phyloP scores from a whole-genome alignment of 768 basidiomycete genomes.

The Auriscalpium orientale region DNA sequence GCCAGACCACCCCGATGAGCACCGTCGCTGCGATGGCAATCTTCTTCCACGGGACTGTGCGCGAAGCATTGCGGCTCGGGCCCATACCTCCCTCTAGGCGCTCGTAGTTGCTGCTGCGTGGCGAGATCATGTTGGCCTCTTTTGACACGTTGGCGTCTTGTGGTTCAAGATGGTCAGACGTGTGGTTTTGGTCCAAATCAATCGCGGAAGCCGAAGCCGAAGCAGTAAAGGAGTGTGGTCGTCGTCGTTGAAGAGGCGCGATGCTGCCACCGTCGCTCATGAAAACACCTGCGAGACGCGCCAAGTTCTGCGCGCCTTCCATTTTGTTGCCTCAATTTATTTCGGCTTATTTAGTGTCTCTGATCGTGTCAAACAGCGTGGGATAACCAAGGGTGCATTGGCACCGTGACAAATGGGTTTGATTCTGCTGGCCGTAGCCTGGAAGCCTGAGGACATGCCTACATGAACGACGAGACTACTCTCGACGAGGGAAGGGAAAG shows the following conservation, averaged over 20 bases:
- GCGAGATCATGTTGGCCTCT: slow-evolving; percentile 20
- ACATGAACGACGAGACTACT: no score
- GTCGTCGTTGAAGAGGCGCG: not conserved
- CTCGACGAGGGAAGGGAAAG: not conserved
- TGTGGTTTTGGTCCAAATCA: not conserved
- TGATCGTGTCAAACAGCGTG: no score
- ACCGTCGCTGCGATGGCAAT: slow-evolving; percentile 51
- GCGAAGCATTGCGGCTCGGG: slow-evolving; percentile 26
- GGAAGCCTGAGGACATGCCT: no score
- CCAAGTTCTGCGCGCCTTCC: no score
- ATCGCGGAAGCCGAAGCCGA: not conserved
- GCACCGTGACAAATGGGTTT: no score
- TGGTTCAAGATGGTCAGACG: not conserved
- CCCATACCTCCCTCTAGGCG: slow-evolving; percentile 58
- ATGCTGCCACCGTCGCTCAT: not conserved
- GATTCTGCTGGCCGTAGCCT: no score
- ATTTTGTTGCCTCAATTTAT: no score
- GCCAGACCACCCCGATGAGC: slow-evolving; percentile 54
- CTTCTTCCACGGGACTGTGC: slow-evolving; percentile 53
- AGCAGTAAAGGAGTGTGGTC: not conserved
- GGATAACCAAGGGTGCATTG: no score
- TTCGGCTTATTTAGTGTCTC: no score
- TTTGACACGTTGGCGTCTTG: slow-evolving; percentile 1
- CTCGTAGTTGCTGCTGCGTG: slow-evolving; percentile 44
- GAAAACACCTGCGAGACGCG: not conserved